phyloP scores from a whole-genome alignment of 2,329 filamentous ascomycete species.

The Teratosphaeria gauchensis region DNA sequence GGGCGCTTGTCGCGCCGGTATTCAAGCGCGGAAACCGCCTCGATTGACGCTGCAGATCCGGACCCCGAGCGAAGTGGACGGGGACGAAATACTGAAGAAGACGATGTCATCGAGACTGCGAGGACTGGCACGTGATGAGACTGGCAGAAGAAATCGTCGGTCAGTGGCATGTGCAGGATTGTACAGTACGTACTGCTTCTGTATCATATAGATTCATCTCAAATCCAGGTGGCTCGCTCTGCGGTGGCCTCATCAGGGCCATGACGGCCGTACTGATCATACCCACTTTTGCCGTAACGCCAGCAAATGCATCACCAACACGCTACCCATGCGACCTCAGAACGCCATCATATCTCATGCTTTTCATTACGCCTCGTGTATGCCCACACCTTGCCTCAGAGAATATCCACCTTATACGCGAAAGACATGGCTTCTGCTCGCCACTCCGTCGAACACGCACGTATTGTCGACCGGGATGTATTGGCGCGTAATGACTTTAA shows the following conservation, averaged over 20 bases:
- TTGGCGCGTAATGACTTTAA: conserved; percentile 71
- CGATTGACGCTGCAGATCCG: background rate
- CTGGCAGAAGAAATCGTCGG: no score
- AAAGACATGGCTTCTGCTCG: conserved; percentile 37
- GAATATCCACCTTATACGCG: conserved; percentile 10
- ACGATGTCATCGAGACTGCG: background rate
- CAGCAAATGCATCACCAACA: background rate
- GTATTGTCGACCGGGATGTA: conserved; percentile 57
- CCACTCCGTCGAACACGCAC: conserved; percentile 53
- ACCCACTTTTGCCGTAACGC: background rate
- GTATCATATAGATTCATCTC: background rate
- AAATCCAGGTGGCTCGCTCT: no score
- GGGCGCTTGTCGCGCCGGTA: background rate
- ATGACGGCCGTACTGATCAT: background rate
- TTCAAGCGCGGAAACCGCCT: background rate
- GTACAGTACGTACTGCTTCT: background rate
- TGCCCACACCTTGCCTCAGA: background rate
- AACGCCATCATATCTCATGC: background rate
- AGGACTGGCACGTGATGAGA: background rate
- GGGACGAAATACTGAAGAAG: background rate
- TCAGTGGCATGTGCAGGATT: background rate
- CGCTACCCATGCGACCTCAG: background rate
- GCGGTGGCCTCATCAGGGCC: background rate
- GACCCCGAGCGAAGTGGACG: background rate
- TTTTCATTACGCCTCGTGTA: background rate